Evolutionary conservation across 1,284 basidiomycete genomes (phyloP).

Genomic region (Psilocybe mexicana): DNA sequence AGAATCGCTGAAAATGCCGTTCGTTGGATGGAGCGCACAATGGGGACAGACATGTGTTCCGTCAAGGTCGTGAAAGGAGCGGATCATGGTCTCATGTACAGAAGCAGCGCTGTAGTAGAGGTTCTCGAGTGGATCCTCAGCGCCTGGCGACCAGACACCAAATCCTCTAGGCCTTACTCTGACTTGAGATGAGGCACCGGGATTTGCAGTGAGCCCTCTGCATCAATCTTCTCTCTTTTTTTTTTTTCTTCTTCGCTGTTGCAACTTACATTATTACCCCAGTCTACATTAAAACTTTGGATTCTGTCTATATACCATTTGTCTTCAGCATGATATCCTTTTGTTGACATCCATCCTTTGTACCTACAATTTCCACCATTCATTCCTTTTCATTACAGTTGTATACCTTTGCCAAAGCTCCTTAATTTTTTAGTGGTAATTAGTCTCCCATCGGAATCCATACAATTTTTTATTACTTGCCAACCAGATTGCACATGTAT

Average conservation of each 20-base stretch:
- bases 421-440: not conserved
- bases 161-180: conserved; percentile 21
- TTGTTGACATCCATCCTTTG: conserved; percentile 16
- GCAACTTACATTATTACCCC: conserved; percentile 7
- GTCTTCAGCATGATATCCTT: conserved; percentile 17
- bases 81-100: conserved; percentile 93
- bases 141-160: conserved; percentile 49
- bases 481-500: no score
- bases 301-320: conserved; percentile 22
- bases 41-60: conserved; percentile 73
- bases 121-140: conserved; percentile 73
- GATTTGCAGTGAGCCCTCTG: not conserved
- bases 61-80: conserved; percentile 86
- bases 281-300: conserved; percentile 5
- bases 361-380: conserved; percentile 15
- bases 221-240: conserved; percentile 2
- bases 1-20: conserved; percentile 88
- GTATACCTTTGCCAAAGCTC: not conserved
- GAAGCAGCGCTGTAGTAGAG: conserved; percentile 83
- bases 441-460: not conserved
- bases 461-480: no score
- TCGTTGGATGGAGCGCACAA: conserved; percentile 86
- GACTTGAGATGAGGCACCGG: conserved; percentile 15
- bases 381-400: conserved; percentile 2
- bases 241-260: conserved; percentile 5